Evolutionary conservation across 176 grass and related monocot species (phyloP), one percentile per base, ranked within the genome.

Genomic region (Puccinellia tenuiflora): DNA sequence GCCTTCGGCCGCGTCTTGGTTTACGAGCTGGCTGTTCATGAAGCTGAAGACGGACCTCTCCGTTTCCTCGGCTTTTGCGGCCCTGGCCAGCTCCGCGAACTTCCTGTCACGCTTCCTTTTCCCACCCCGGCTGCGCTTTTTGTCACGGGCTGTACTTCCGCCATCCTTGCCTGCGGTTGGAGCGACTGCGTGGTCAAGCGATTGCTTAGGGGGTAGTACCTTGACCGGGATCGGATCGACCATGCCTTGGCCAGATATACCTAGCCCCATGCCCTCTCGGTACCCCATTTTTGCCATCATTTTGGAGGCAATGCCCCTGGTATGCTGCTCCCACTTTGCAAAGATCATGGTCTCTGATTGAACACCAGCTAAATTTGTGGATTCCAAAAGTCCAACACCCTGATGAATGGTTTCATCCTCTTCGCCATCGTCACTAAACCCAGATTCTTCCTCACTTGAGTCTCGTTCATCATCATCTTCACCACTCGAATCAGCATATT

Each of bases 231-330:
- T 90, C n/a, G 96, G 96, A 69, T 98, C 90, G 9, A 95, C 39
- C 53, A 91, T 95, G 68, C 96, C 96, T 86, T 98, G 96, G 18
- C 96, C 96, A 20, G 96, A 98, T 0, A 77, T 76, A 68, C 96
- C 96, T 35, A 98, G 85, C 5, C 96, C 96, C 96, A 95, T 98
- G 5, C 96, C 96, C 75, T 95, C 92, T 25, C 88, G 79, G 62
- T 98, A 98, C 12, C 96, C 96, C 96, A 95, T 98, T 35, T 83
- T 98, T 70, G 96, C 92, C 96, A 98, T 98, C 90, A 98, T 93
- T 80, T 98, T 98, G 15, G 96, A 98, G 87, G 90, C 96, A 12
- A 98, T 87, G 11, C 92, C 96, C 37, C 96, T 91, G 8, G 92
- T 98, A 56, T 98, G 96, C 52, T 95, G 64, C 67, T 98, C 96